Percentiles rank a stretch among this genome's conserved stretches.
Evolutionary conservation across 371 early-diverging fungal species (phyloP).

Genomic region (Mucor plumbeus): DNA sequence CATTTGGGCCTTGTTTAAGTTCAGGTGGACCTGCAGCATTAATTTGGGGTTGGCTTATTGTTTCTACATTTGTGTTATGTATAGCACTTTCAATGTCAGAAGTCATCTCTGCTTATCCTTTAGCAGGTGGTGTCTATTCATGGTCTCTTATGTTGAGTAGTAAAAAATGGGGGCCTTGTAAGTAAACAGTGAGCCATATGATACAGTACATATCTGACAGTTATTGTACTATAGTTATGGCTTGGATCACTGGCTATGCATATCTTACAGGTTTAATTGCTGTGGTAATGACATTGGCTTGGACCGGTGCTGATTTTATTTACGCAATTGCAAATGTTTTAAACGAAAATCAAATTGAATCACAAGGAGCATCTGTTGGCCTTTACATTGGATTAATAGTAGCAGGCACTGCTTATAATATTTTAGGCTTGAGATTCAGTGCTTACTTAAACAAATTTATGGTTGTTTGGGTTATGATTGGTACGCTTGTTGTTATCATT

Average conservation of each 20-base stretch:
- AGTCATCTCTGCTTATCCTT: conserved; percentile 41
- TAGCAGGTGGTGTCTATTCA: conserved; percentile 43
- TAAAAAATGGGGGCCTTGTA: conserved; percentile 47
- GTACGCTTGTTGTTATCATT: conserved; percentile 37
- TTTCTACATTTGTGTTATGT: conserved; percentile 41
- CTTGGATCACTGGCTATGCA: conserved; percentile 43
- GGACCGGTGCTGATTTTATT: conserved; percentile 36
- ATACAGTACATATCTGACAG: no score
- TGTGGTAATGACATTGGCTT: conserved; percentile 39
- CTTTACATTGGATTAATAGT: conserved; percentile 33
- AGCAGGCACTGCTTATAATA: conserved; percentile 22
- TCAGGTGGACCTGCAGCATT: conserved; percentile 47
- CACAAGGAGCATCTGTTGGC: conserved; percentile 43
- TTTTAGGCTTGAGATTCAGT: conserved; percentile 35
- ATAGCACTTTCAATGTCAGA: conserved; percentile 47
- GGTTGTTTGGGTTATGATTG: conserved; percentile 40
- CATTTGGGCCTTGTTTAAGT: conserved; percentile 36
- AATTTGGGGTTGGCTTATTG: conserved; percentile 45
- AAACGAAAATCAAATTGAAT: conserved; percentile 22
- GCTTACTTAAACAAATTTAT: conserved; percentile 33
- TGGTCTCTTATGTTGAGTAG: conserved; percentile 42
- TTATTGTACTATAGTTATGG: conserved; percentile 33
- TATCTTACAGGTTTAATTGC: conserved; percentile 37
- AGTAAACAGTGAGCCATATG: neutral
- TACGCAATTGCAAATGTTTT: conserved; percentile 28